phyloP scores from a whole-genome alignment of 2,329 filamentous ascomycete genomes.

The Immersiporthe knoxdaviesiana region DNA sequence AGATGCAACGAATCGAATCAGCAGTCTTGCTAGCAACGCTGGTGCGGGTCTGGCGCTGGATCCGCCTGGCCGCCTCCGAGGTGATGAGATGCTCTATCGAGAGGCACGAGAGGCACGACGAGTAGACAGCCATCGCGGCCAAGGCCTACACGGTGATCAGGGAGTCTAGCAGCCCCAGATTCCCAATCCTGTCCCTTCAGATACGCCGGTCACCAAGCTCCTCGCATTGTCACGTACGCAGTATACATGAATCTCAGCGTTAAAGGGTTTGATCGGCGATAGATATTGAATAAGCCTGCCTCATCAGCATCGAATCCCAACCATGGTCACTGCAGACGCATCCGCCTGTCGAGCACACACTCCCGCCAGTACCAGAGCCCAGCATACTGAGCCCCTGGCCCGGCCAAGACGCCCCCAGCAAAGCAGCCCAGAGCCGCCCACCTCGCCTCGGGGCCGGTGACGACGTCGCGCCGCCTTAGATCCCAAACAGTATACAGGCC shows the following conservation, averaged over 20 bases:
- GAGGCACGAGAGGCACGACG: slow-evolving; percentile 36
- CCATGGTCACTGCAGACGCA: background rate
- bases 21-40: slow-evolving; percentile 29
- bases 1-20: slow-evolving; percentile 36
- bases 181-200: background rate
- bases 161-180: slow-evolving; percentile 35
- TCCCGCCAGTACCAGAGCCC: slow-evolving; percentile 28
- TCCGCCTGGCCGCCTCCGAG: slow-evolving; percentile 38
- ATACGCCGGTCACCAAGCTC: background rate
- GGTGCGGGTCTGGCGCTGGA: slow-evolving; percentile 36
- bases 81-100: slow-evolving; percentile 40
- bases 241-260: background rate
- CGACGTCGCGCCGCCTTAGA: slow-evolving; percentile 14
- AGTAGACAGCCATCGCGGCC: slow-evolving; percentile 39
- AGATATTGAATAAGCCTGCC: background rate
- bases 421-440: slow-evolving; percentile 6
- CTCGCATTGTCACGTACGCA: background rate
- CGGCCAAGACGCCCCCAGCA: slow-evolving; percentile 11
- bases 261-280: background rate
- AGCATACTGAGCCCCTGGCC: slow-evolving; percentile 20
- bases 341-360: slow-evolving; percentile 7
- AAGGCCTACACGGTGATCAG: slow-evolving; percentile 38
- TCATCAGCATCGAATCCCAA: background rate
- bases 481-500: slow-evolving; percentile 25
- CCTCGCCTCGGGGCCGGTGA: slow-evolving; percentile 10